Percentiles rank a stretch among this genome's conserved stretches.
Evolutionary conservation across 305 asterid genomes (phyloP).

Genomic region (Solanum hybrid): DNA sequence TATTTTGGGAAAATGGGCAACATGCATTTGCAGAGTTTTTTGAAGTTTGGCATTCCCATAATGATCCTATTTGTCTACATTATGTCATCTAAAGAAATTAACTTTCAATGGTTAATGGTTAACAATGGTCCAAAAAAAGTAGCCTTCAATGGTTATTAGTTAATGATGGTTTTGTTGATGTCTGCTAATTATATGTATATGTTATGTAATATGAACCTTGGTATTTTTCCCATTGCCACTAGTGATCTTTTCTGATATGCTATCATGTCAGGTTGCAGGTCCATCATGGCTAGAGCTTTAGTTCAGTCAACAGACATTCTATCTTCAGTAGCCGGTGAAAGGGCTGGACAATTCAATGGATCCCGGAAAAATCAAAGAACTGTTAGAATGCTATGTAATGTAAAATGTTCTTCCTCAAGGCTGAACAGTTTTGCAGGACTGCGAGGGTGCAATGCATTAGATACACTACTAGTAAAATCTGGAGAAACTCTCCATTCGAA

Average conservation of each 20-base stretch:
- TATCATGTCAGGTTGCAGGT: constrained; percentile 18
- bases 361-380: constrained; percentile 39
- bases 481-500: constrained; percentile 50
- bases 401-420: constrained; percentile 20
- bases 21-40: background rate
- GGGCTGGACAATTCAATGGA: constrained; percentile 41
- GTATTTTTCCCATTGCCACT: background rate
- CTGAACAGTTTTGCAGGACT: constrained; percentile 53
- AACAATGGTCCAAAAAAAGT: background rate
- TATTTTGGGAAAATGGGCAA: background rate
- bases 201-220: background rate
- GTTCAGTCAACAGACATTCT: constrained; percentile 56
- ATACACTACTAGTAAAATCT: constrained; percentile 31
- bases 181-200: background rate
- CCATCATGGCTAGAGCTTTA: constrained; percentile 54
- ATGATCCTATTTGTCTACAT: background rate
- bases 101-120: background rate
- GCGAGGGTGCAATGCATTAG: constrained; percentile 63
- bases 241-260: background rate
- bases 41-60: background rate
- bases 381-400: constrained; percentile 37
- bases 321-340: constrained; percentile 40
- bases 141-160: background rate
- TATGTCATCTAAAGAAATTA: background rate
- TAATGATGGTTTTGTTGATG: background rate